These are phyloP conservation scores for Brassica rapa DNA, from an alignment of 345 rosid genomes.

Conservation along the genomic window DNA sequence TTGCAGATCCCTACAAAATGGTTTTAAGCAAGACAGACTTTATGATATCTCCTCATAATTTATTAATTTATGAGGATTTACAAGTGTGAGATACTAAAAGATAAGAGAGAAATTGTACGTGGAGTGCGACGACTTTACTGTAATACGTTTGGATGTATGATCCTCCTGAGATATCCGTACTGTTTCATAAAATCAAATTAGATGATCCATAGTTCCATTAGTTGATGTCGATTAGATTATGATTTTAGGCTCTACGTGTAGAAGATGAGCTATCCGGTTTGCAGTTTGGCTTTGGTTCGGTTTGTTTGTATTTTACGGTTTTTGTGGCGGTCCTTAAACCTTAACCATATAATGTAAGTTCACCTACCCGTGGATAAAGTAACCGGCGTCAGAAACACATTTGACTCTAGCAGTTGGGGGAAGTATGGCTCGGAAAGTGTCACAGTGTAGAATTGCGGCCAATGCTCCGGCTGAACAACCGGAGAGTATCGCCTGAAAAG, in stretches of 20 bases:
- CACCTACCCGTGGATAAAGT: conserved; percentile 75
- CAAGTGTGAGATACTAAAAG: neutral
- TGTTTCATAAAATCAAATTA: conserved; percentile 34
- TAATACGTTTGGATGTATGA: conserved; percentile 59
- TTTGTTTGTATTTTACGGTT: neutral
- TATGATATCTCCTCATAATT: neutral
- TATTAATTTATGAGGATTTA: neutral
- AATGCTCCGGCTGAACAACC: conserved; percentile 98
- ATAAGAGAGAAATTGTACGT: conserved; percentile 46
- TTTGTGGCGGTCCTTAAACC: neutral
- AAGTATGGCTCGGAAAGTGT: conserved; percentile 64
- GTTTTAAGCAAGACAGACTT: neutral
- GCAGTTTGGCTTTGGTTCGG: neutral
- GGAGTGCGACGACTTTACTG: conserved; percentile 67
- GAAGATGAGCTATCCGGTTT: neutral
- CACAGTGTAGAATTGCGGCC: conserved; percentile 88
- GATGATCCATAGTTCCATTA: neutral
- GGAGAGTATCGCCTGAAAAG: conserved; percentile 71
- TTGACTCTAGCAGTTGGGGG: conserved; percentile 74
- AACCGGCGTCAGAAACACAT: conserved; percentile 94
- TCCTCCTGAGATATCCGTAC: conserved; percentile 76
- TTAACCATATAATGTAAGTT: neutral
- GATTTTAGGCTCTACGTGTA: neutral
- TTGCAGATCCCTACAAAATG: conserved; percentile 64
- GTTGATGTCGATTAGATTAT: neutral